Conservation (phyloP, 1,284 basidiomycete species). For the Ceratobasidium sp. region DNA sequence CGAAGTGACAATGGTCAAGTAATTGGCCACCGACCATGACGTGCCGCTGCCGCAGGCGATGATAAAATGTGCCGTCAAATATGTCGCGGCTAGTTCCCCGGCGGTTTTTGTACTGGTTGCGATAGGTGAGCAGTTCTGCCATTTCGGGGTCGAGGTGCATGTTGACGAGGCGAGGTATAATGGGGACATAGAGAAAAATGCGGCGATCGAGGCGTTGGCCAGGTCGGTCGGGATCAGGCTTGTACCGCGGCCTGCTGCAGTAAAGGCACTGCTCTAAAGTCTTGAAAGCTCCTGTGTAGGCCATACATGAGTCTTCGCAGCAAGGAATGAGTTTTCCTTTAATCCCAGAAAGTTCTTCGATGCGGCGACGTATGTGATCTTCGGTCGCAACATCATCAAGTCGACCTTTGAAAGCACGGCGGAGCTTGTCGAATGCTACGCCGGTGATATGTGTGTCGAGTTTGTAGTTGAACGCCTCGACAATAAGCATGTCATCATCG, state of each 20-base stretch:
- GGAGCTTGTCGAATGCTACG: constrained; percentile 21
- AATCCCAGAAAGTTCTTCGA: background rate
- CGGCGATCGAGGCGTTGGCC: background rate
- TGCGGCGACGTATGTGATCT: background rate
- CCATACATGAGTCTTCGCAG: constrained; percentile 46
- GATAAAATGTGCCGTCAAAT: constrained; percentile 48
- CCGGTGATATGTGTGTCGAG: constrained; percentile 36
- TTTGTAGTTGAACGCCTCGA: constrained; percentile 46
- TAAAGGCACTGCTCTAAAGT: constrained; percentile 28
- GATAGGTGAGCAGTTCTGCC: constrained; percentile 52
- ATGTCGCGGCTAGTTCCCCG: constrained; percentile 50
- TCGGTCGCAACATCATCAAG: background rate
- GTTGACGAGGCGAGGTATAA: constrained; percentile 41
- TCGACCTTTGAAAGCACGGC: constrained; percentile 1
- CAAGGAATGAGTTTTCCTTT: constrained; percentile 27
- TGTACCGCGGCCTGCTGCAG: constrained; percentile 40
- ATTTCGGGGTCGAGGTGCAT: constrained; percentile 45
- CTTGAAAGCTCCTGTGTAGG: constrained; percentile 36
- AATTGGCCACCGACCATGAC: constrained; percentile 15
- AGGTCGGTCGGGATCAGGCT: constrained; percentile 2
- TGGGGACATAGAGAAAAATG: constrained; percentile 47
- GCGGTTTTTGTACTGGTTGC: constrained; percentile 46
- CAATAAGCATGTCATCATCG: background rate
- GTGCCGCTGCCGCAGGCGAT: constrained; percentile 4
- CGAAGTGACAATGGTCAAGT: constrained; percentile 54